Evolutionary conservation across 257 asterid species (phyloP), one percentile per base, ranked within the genome.

Genomic region (Catharanthus roseus): DNA sequence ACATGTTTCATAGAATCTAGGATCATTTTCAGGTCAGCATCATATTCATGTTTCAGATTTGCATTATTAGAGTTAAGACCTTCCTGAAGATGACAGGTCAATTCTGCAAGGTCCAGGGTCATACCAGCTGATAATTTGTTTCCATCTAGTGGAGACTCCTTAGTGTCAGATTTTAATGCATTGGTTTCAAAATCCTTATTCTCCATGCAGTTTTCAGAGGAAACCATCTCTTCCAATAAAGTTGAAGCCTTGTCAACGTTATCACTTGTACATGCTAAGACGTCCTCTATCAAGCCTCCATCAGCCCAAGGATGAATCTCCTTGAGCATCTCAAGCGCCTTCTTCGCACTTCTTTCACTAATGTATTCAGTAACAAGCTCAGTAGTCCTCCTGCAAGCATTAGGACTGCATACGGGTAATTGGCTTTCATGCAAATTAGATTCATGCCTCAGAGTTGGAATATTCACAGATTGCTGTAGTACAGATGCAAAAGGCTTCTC

Each of bases 221-320:
- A 58, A 50, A 79, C 73, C 93, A 88, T 86, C 29, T 78, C 79
- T 72, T 80, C 80, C 75, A 88, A 75, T 73, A 87, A 62, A 74
- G 82, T 55, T 61, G 78, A 77, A 24, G 97, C 96, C 81, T 70
- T 78, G 41, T 81, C 66, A 42, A 82, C 45, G 74, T 91, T 78
- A 67, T 84, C 57, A 69, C 85, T 74, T 38, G 87, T 88, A 51
- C 85, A 90, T 72, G 85, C 87, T 61, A 89, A 74, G 68, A 93
- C 88, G 86, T 93, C 99, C 82, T 74, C 77, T 64, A 93, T 82
- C 82, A 89, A 81, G 86, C 85, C 80, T 65, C 77, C 82, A 45
- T 85, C 93, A 10, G 93, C 92, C 95, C 93, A 89, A 13, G 97
- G 84, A 60, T 84, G 86, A 75, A 81, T 78, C 71, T 44, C 29